phyloP scores from a whole-genome alignment of 1,284 basidiomycete genomes.

The Ceratobasidium sp. region DNA sequence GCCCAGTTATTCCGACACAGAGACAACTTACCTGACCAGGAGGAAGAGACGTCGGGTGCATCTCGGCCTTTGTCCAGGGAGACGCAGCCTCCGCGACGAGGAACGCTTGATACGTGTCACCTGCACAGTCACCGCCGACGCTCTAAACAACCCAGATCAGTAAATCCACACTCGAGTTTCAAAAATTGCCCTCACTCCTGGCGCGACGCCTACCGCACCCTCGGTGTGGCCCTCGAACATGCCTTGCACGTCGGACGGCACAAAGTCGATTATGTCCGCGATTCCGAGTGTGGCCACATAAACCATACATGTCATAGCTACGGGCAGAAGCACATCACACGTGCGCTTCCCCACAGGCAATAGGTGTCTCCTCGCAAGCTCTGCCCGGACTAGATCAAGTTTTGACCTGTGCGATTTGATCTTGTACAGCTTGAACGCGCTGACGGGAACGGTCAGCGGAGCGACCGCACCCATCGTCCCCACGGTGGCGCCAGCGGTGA shows the following conservation, averaged over 20 bases:
- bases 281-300: conserved; percentile 15
- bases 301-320: neutral
- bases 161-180: too few species aligned
- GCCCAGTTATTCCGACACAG: too few species aligned
- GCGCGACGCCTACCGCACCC: neutral
- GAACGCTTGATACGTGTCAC: too few species aligned
- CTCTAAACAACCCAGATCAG: too few species aligned
- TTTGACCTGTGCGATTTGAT: conserved; percentile 27
- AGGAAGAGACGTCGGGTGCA: too few species aligned
- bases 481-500: conserved; percentile 28
- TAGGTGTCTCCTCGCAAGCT: conserved; percentile 13
- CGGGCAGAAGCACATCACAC: conserved; percentile 18
- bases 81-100: too few species aligned
- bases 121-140: too few species aligned
- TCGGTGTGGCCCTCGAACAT: neutral
- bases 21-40: too few species aligned
- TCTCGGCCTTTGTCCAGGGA: too few species aligned
- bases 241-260: conserved; percentile 13
- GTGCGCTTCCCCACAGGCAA: conserved; percentile 10
- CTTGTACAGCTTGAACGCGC: conserved; percentile 32
- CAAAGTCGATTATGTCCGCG: conserved; percentile 24
- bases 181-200: neutral
- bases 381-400: conserved; percentile 9
- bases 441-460: conserved; percentile 13
- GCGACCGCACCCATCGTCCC: neutral